Conservation (phyloP, 2,329 filamentous ascomycete species). For the Diaporthe amygdali region DNA sequence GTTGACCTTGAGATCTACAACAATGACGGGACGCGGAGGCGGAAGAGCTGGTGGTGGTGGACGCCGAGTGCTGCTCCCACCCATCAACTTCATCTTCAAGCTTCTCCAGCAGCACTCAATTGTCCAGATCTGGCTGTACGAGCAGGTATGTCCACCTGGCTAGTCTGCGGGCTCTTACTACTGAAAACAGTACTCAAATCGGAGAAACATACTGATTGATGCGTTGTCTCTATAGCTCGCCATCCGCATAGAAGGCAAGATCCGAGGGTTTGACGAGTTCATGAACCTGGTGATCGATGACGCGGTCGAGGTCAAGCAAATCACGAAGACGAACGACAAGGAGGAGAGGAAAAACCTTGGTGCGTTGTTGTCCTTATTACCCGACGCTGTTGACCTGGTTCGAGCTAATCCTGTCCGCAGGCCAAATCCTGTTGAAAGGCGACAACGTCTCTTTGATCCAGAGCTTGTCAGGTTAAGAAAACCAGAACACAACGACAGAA, state of each 20-base stretch:
- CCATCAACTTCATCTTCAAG: slow-evolving; percentile 90
- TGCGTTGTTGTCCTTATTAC: not conserved
- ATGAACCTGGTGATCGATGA: slow-evolving; percentile 97
- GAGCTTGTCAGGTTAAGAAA: slow-evolving; percentile 41
- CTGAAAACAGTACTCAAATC: not conserved
- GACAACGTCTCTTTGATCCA: slow-evolving; percentile 88
- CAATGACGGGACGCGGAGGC: slow-evolving; percentile 7
- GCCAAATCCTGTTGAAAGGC: slow-evolving; percentile 85
- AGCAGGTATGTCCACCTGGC: slow-evolving; percentile 59
- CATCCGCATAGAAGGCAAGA: slow-evolving; percentile 95
- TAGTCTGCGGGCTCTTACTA: not conserved
- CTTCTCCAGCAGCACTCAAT: slow-evolving; percentile 65
- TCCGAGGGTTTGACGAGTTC: slow-evolving; percentile 97
- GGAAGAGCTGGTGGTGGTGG: slow-evolving; percentile 65
- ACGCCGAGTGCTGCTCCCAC: slow-evolving; percentile 64
- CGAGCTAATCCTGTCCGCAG: slow-evolving; percentile 49
- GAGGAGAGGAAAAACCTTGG: slow-evolving; percentile 68
- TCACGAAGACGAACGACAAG: slow-evolving; percentile 77
- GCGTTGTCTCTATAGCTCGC: slow-evolving; percentile 54
- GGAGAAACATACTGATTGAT: not conserved
- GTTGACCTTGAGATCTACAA: not conserved
- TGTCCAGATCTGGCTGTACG: slow-evolving; percentile 81
- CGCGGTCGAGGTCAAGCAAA: slow-evolving; percentile 86
- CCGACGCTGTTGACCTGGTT: not conserved
- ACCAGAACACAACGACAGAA: not conserved